These are phyloP conservation scores for Trichoderma koningiopsis DNA, from an alignment of 2,329 filamentous ascomycete genomes.

Conservation along the genomic window DNA sequence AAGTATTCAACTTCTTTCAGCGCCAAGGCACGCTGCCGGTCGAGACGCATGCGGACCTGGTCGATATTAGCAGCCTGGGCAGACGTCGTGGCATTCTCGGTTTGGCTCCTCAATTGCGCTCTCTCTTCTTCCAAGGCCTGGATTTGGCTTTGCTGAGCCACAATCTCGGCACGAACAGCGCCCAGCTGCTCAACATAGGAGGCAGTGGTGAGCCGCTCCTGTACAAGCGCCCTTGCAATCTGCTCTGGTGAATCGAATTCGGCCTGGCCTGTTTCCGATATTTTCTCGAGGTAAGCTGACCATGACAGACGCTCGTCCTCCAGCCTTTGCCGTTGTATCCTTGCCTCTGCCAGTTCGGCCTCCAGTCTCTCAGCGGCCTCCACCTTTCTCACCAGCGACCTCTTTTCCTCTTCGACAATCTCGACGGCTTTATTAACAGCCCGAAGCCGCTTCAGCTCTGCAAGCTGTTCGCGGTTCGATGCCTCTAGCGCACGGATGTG, in stretches of 20 bases:
- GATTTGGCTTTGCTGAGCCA: slow-evolving; percentile 75
- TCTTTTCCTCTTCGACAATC: slow-evolving; percentile 93
- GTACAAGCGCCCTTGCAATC: slow-evolving; percentile 79
- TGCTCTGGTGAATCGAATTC: slow-evolving; percentile 88
- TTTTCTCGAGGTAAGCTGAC: slow-evolving; percentile 79
- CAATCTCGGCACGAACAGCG: slow-evolving; percentile 73
- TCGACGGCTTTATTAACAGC: slow-evolving; percentile 85
- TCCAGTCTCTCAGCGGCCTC: slow-evolving; percentile 74
- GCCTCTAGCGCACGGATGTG: slow-evolving; percentile 85
- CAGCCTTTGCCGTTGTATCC: slow-evolving; percentile 80
- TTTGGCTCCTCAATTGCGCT: slow-evolving; percentile 62
- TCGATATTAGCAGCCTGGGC: slow-evolving; percentile 23
- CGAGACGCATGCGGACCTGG: slow-evolving; percentile 64
- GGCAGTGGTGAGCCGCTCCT: slow-evolving; percentile 78
- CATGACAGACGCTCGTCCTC: slow-evolving; percentile 88
- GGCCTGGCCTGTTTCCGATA: slow-evolving; percentile 60
- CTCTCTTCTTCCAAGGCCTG: slow-evolving; percentile 72
- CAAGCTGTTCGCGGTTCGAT: slow-evolving; percentile 74
- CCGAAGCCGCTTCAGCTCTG: slow-evolving; percentile 79
- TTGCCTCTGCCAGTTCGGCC: slow-evolving; percentile 74
- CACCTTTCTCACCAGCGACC: slow-evolving; percentile 74
- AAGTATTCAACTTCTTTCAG: slow-evolving; percentile 94
- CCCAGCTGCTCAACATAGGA: slow-evolving; percentile 81
- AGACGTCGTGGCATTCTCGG: slow-evolving; percentile 57
- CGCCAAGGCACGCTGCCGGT: slow-evolving; percentile 82